Percentiles rank a stretch among this genome's conserved stretches.
phyloP scores from a whole-genome alignment of 345 rosid species.

The Adansonia digitata region DNA sequence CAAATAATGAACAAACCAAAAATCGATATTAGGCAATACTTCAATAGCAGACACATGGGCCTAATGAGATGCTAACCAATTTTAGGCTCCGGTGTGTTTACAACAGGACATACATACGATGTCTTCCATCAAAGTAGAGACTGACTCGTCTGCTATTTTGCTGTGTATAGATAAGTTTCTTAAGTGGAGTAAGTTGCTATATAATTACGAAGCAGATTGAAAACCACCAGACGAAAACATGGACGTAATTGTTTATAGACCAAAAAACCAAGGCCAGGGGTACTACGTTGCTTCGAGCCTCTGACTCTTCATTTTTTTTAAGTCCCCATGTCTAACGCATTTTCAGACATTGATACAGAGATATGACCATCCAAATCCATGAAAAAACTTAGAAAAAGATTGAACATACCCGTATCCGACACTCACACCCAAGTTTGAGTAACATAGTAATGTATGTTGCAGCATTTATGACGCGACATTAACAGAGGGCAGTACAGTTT shows the following conservation, averaged over 20 bases:
- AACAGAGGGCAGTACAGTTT: neutral
- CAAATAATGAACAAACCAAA: neutral
- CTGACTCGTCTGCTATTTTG: too few species aligned
- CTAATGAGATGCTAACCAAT: neutral
- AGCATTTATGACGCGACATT: neutral
- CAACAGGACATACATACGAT: neutral
- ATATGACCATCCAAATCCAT: too few species aligned
- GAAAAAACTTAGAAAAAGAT: too few species aligned
- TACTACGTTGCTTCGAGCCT: too few species aligned
- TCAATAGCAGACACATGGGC: neutral
- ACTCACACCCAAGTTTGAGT: neutral
- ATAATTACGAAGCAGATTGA: neutral
- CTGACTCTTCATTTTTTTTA: too few species aligned
- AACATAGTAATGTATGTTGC: neutral
- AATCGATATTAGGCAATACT: neutral
- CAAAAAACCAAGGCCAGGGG: neutral
- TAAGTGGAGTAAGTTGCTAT: neutral
- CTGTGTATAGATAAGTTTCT: too few species aligned
- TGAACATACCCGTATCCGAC: too few species aligned
- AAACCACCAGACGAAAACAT: neutral
- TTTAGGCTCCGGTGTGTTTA: neutral
- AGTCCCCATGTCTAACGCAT: too few species aligned
- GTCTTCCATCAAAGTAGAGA: neutral
- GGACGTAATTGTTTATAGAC: neutral
- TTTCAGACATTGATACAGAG: too few species aligned